Conservation (phyloP, 208 protist genomes). For the Trypanosoma scelopori region DNA sequence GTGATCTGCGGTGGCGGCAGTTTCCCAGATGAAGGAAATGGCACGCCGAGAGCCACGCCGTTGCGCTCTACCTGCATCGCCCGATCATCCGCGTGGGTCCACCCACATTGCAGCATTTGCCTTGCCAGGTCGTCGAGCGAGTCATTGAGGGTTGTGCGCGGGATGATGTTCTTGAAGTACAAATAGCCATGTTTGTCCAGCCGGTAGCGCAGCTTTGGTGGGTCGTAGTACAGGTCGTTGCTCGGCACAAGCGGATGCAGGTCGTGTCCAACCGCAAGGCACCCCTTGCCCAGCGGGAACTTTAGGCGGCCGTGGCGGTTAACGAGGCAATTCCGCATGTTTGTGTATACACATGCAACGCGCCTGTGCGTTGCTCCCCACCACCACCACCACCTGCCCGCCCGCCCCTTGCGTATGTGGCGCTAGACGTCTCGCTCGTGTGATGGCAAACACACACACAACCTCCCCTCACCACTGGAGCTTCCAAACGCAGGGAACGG, state of each 20-base stretch:
- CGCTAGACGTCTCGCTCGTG: too few species aligned
- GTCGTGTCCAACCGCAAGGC: conserved; percentile 54
- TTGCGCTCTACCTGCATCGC: conserved; percentile 33
- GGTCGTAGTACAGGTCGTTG: conserved; percentile 89
- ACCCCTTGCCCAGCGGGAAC: conserved; percentile 60
- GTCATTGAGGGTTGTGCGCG: conserved; percentile 52
- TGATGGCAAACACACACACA: too few species aligned
- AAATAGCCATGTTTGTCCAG: conserved; percentile 86
- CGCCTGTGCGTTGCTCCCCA: neutral
- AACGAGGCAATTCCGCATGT: conserved; percentile 41
- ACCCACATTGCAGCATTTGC: conserved; percentile 65
- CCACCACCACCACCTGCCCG: neutral
- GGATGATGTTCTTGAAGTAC: conserved; percentile 82
- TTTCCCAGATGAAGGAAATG: conserved; percentile 44
- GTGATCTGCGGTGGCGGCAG: conserved; percentile 59
- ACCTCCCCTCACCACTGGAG: too few species aligned
- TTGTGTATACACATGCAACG: neutral
- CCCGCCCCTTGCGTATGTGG: too few species aligned
- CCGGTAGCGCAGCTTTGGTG: conserved; percentile 71
- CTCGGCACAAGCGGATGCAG: conserved; percentile 69
- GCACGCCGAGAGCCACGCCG: conserved; percentile 75
- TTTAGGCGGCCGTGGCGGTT: conserved; percentile 59
- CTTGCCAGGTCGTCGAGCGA: conserved; percentile 62
- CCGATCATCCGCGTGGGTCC: conserved; percentile 56
- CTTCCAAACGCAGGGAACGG: too few species aligned